Base-by-base conservation (phyloP, 164 flowering plant genomes). In the Amborella trichopoda region DNA sequence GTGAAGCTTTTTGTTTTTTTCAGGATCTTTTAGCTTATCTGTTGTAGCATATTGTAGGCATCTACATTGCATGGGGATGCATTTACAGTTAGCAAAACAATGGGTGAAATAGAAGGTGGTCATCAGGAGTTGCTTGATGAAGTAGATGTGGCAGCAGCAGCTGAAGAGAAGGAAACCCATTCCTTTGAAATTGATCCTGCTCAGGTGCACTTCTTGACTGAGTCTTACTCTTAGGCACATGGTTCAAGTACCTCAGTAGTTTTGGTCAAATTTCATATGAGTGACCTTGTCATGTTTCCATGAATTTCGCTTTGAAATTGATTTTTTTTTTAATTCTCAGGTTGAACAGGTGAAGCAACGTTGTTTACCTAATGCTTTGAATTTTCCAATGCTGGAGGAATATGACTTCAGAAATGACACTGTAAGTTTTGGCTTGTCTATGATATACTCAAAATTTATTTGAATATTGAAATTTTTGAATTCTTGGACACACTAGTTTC, bases 311-410 rank as follows among this genome's bases (percentile, higher is more conserved):
- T 8, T 37, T 0, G 9, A 37, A 37, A 8, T 37, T n/a, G 19
- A 18, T 21, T 5, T 2, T 8, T 37, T 14, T n/a, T n/a, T n/a
- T 37, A n/a, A 37, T 37, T 37, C 14, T 21, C 73, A 91, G 99
- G 99, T 87, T 58, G 99, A 91, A 55, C 87, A 82, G 72, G 96
- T 87, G 26, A 91, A 87, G 72, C 88, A 91, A 53, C 93, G 95
- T 4, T 91, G 99, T 70, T 72, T 91, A 73, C 95, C 99, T 10
- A 80, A 78, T 68, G 87, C 81, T 40, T 65, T 91, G 33, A 91
- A 91, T 64, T 87, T 81, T 65, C 99, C 99, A 17, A 87, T 91
- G 99, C 56, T 91, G 74, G 99, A 91, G 73, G 96, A 91, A 67
- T 91, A 91, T 62, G 99, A 91, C 66, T 91, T 91, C 72, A 72